These are phyloP conservation scores for Podospora sp. DNA, from an alignment of 495 filamentous ascomycete species.

Conservation along the genomic window DNA sequence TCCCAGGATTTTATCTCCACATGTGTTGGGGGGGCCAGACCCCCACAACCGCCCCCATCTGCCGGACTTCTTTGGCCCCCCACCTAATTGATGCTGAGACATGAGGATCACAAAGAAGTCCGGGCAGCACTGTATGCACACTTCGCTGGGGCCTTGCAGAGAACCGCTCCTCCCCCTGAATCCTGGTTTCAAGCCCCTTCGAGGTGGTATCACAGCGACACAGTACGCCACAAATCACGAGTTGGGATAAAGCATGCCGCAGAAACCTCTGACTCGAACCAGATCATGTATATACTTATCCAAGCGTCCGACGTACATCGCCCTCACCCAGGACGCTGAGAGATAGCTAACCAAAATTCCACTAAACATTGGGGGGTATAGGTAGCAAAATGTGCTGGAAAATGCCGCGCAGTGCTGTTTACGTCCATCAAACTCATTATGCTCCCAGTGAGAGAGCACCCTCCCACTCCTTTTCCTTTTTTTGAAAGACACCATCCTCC, in stretches of 20 bases:
- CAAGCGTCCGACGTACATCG: neutral
- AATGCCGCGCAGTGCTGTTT: constrained; percentile 8
- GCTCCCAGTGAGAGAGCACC: neutral
- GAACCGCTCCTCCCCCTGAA: too few relatives aligned
- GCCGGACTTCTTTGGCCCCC: neutral
- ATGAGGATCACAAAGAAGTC: neutral
- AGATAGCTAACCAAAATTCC: constrained; percentile 6
- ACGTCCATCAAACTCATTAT: constrained; percentile 3
- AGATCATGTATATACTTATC: neutral
- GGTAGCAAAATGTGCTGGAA: constrained; percentile 15
- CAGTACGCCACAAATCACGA: neutral
- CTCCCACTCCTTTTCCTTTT: neutral
- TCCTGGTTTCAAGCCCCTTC: too few relatives aligned
- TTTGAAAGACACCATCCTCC: neutral
- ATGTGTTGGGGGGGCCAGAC: neutral
- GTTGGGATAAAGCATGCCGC: too few relatives aligned
- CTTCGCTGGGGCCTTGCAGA: too few relatives aligned
- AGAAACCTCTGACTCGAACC: neutral
- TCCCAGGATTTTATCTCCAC: neutral
- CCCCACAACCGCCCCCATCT: neutral
- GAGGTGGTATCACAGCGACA: neutral
- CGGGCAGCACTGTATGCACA: neutral
- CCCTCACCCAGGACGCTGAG: neutral
- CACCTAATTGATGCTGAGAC: neutral
- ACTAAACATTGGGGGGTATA: constrained; percentile 24